phyloP scores from a whole-genome alignment of 2,329 filamentous ascomycete species.

The Colletotrichum costaricense region DNA sequence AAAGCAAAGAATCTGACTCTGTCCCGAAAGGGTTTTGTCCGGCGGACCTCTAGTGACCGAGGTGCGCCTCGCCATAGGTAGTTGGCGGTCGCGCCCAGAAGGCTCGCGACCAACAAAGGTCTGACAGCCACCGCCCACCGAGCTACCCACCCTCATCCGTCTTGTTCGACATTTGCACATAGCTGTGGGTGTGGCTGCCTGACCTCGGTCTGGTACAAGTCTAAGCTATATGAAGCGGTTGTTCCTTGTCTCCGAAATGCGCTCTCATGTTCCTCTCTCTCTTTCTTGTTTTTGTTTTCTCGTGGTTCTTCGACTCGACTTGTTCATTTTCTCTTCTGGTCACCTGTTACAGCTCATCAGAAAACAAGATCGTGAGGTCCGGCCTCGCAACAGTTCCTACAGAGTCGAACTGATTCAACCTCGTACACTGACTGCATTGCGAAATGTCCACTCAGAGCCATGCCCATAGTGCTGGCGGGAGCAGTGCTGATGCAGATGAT shows the following conservation, averaged over 20 bases:
- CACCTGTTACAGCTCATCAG: conserved; percentile 1
- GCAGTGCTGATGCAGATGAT: background rate
- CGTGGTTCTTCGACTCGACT: background rate
- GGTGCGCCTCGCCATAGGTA: conserved; percentile 31
- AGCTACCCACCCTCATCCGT: conserved; percentile 36
- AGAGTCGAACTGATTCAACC: background rate
- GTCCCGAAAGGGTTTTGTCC: conserved; percentile 20
- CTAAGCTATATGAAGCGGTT: conserved; percentile 30
- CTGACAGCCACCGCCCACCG: conserved; percentile 35
- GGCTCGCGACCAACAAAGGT: conserved; percentile 34
- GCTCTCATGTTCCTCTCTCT: background rate
- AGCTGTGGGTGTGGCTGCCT: conserved; percentile 35
- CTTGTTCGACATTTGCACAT: conserved; percentile 29
- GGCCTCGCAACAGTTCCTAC: background rate
- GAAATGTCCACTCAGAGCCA: conserved; percentile 18
- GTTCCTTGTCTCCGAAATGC: background rate
- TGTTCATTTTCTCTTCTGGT: background rate
- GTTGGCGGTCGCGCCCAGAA: conserved; percentile 33
- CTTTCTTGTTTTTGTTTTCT: background rate
- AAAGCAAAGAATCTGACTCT: conserved; percentile 21
- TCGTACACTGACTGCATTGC: background rate
- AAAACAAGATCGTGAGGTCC: background rate
- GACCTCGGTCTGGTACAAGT: conserved; percentile 25
- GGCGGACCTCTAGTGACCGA: conserved; percentile 28
- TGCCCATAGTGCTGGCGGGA: background rate